Conservation (phyloP, 345 rosid species). For the Brassica incana region DNA sequence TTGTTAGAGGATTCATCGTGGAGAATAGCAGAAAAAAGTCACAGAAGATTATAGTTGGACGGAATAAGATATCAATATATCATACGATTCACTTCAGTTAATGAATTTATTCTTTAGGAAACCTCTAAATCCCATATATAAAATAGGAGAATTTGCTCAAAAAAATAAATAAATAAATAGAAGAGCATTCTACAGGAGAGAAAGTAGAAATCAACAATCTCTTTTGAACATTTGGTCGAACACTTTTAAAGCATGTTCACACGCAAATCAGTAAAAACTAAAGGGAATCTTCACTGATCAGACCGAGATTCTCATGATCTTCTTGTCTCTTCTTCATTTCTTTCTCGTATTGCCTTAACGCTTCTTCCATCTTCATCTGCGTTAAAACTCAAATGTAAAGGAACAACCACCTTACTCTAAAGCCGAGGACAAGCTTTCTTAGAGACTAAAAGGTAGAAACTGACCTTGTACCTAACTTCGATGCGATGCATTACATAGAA, state of each 20-base stretch:
- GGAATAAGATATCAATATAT: too few species aligned
- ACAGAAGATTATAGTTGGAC: too few species aligned
- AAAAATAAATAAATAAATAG: too few species aligned
- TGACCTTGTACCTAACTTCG: conserved; percentile 73
- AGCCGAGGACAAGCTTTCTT: conserved; percentile 2
- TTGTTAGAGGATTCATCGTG: too few species aligned
- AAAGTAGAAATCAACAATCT: too few species aligned
- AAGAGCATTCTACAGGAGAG: too few species aligned
- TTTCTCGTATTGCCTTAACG: conserved; percentile 60
- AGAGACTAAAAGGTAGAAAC: neutral
- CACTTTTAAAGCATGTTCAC: neutral
- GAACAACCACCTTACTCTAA: neutral
- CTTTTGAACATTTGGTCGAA: too few species aligned
- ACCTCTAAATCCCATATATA: too few species aligned
- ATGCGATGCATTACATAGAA: conserved; percentile 85
- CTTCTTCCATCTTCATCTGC: conserved; percentile 80
- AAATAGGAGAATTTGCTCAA: too few species aligned
- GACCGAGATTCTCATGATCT: conserved; percentile 23
- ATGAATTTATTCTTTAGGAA: too few species aligned
- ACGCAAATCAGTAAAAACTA: neutral
- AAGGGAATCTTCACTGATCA: conserved; percentile 17
- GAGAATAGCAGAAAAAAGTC: too few species aligned
- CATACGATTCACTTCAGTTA: too few species aligned
- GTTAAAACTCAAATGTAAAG: neutral
- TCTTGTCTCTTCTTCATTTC: conserved; percentile 54